Evolutionary conservation across 2,329 filamentous ascomycete genomes (phyloP).

Genomic region (Aspergillus vadensis): DNA sequence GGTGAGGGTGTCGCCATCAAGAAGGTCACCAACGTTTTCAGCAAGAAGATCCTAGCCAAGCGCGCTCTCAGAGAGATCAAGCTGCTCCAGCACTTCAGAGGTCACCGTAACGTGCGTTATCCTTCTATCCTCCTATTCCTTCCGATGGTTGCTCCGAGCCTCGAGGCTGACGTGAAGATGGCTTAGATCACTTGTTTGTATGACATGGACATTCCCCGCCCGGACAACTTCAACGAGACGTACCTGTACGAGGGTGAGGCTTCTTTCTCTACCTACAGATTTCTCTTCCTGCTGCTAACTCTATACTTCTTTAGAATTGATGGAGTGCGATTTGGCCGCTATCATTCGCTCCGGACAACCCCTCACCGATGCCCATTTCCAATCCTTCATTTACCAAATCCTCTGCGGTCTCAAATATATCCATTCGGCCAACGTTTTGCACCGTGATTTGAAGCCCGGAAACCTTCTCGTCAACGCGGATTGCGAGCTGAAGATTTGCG

Average conservation of each 20-base stretch:
- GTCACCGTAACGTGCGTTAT: constrained; percentile 74
- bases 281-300: neutral
- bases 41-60: constrained; percentile 99
- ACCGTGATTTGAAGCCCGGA: constrained; percentile 94
- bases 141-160: neutral
- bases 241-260: constrained; percentile 92
- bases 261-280: neutral
- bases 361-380: constrained; percentile 96
- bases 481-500: constrained; percentile 98
- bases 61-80: constrained; percentile 97
- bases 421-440: constrained; percentile 95
- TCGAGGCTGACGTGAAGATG: constrained; percentile 39
- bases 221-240: constrained; percentile 98
- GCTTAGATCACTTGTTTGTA: constrained; percentile 93
- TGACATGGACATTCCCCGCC: constrained; percentile 98
- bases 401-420: constrained; percentile 99
- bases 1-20: constrained; percentile 97
- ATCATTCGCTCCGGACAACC: constrained; percentile 98
- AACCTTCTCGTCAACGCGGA: constrained; percentile 98
- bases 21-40: constrained; percentile 99
- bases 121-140: neutral
- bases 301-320: constrained; percentile 68
- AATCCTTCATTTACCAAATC: constrained; percentile 99
- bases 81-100: constrained; percentile 94
- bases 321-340: constrained; percentile 97